Percentiles rank a stretch among this genome's conserved stretches.
phyloP scores from a whole-genome alignment of 495 filamentous ascomycete genomes.

The Antarctomyces pellizariae region DNA sequence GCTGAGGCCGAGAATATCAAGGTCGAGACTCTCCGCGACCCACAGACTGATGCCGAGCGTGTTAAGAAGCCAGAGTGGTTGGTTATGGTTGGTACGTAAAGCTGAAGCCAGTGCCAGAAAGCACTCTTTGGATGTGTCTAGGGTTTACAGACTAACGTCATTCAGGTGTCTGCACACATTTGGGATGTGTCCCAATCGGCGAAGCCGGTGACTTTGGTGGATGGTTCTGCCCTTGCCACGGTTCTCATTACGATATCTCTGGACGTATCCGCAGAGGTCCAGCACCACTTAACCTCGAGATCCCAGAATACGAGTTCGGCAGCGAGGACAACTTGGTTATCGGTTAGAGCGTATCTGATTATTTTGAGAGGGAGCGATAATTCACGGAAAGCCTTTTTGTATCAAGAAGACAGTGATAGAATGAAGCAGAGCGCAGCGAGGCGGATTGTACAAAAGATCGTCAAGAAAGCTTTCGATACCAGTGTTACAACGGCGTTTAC shows the following conservation, averaged over 20 bases:
- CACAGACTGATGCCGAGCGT: slow-evolving; percentile 72
- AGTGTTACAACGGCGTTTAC: no score
- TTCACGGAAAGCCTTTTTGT: no score
- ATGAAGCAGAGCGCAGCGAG: no score
- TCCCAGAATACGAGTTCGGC: slow-evolving; percentile 72
- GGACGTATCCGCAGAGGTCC: slow-evolving; percentile 90
- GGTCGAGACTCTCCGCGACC: slow-evolving; percentile 65
- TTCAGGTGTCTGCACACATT: slow-evolving; percentile 87
- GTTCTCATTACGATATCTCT: slow-evolving; percentile 98
- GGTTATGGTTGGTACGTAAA: slow-evolving; percentile 72
- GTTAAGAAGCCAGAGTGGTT: slow-evolving; percentile 98
- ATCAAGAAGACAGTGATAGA: no score
- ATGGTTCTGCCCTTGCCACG: slow-evolving; percentile 99
- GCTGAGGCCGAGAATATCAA: slow-evolving; percentile 58
- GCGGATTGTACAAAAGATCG: no score
- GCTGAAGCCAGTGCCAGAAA: neutral
- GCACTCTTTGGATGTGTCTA: slow-evolving; percentile 1
- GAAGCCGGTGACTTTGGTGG: slow-evolving; percentile 95
- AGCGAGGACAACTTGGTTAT: slow-evolving; percentile 59
- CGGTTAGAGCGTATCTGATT: slow-evolving; percentile 45
- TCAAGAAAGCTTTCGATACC: no score
- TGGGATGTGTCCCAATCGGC: slow-evolving; percentile 97
- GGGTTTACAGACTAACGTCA: slow-evolving; percentile 4
- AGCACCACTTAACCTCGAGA: slow-evolving; percentile 89
- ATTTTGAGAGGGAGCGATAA: no score